Percentiles rank a stretch among this genome's conserved stretches.
Conservation (phyloP, 495 filamentous ascomycete genomes). For the Talaromyces borbonicus region DNA sequence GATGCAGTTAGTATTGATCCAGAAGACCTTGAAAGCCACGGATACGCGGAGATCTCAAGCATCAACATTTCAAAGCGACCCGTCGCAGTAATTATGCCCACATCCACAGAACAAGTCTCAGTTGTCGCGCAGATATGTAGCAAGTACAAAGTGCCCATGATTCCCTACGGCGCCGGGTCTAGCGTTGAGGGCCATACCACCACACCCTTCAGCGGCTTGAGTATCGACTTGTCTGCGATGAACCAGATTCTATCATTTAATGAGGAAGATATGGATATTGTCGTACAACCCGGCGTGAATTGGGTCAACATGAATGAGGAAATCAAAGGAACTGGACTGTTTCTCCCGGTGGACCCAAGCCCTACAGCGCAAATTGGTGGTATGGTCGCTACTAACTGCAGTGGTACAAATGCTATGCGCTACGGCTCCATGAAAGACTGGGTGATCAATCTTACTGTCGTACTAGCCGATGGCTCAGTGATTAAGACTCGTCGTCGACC, state of each 20-base stretch:
- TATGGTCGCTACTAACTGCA: constrained; percentile 91
- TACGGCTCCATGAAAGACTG: constrained; percentile 97
- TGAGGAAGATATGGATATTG: constrained; percentile 80
- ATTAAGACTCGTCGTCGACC: constrained; percentile 62
- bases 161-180: constrained; percentile 77
- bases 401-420: constrained; percentile 81
- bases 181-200: constrained; percentile 85
- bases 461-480: constrained; percentile 81
- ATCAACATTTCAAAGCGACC: not conserved
- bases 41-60: not conserved
- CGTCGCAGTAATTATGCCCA: constrained; percentile 54
- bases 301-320: constrained; percentile 84
- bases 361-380: constrained; percentile 73
- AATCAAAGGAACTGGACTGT: constrained; percentile 64
- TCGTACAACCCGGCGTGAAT: constrained; percentile 78
- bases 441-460: constrained; percentile 86
- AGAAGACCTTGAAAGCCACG: not conserved
- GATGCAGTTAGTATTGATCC: not conserved
- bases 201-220: constrained; percentile 71
- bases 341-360: constrained; percentile 84
- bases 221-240: constrained; percentile 83
- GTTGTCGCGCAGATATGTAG: constrained; percentile 69
- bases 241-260: constrained; percentile 69
- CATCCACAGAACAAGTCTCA: constrained; percentile 69
- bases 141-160: constrained; percentile 75